These are phyloP conservation scores for Fraxinus xanthoxyloides DNA, from an alignment of 305 asterid species.

Conservation along the genomic window DNA sequence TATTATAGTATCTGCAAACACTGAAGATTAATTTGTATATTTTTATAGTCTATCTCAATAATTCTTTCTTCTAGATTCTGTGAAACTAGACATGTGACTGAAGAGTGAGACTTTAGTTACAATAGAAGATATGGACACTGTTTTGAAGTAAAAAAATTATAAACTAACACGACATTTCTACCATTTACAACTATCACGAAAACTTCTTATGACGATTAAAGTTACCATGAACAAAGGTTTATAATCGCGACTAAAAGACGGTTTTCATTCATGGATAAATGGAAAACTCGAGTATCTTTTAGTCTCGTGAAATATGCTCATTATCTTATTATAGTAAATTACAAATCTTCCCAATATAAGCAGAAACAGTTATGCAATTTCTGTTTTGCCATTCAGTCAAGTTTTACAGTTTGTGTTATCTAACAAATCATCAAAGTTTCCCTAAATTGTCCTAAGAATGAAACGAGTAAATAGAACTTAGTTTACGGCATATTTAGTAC, in stretches of 20 bases:
- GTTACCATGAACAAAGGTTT: background rate
- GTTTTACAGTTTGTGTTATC: too few relatives aligned
- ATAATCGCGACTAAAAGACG: background rate
- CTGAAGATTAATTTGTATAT: background rate
- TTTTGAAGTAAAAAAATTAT: background rate
- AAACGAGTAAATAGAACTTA: background rate
- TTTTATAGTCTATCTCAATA: too few relatives aligned
- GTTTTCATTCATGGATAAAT: background rate
- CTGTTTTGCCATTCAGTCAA: background rate
- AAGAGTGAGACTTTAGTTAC: background rate
- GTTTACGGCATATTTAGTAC: background rate
- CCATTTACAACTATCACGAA: background rate
- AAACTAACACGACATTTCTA: background rate
- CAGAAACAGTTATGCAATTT: background rate
- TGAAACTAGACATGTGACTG: background rate
- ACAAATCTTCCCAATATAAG: background rate
- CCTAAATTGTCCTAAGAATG: background rate
- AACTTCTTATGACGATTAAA: background rate
- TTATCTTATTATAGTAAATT: background rate
- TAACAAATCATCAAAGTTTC: too few relatives aligned
- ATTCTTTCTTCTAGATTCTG: too few relatives aligned
- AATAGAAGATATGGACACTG: background rate
- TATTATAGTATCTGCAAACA: background rate
- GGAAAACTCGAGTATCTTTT: background rate
- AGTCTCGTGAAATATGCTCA: background rate